Percentiles rank a stretch among this genome's conserved stretches.
These are phyloP conservation scores for Sphenostylis stenocarpa DNA, from an alignment of 306 rosid genomes.

Conservation along the genomic window DNA sequence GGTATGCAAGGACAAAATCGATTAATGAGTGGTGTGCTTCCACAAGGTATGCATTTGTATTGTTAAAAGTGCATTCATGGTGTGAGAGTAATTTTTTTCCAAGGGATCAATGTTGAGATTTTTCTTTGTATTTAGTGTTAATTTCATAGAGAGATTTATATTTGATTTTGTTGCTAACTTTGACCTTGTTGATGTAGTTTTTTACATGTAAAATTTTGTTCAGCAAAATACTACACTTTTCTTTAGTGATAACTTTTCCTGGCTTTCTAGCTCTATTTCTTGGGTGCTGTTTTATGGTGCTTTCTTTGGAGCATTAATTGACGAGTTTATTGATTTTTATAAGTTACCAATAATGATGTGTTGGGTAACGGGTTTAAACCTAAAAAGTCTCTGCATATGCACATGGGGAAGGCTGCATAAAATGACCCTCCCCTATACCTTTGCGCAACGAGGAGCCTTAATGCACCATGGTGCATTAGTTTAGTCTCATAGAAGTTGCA, in stretches of 20 bases:
- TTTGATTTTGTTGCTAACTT: not conserved
- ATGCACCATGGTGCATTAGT: not conserved
- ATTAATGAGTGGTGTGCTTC: conserved; percentile 81
- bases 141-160: conserved; percentile 3
- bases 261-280: not conserved
- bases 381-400: not conserved
- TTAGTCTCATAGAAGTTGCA: not conserved
- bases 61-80: not conserved
- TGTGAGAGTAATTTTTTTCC: not conserved
- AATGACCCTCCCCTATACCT: not conserved
- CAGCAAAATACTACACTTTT: not conserved
- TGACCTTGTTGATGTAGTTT: not conserved
- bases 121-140: not conserved
- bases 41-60: conserved; percentile 68
- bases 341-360: not conserved
- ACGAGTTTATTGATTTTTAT: not conserved
- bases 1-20: conserved; percentile 90
- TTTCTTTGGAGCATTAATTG: not conserved
- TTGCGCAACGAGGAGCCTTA: not conserved
- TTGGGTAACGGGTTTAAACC: not conserved
- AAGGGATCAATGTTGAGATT: not conserved
- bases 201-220: not conserved
- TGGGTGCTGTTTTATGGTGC: not conserved
- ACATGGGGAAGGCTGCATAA: not conserved
- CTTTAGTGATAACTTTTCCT: not conserved